Percentiles rank a stretch among this genome's conserved stretches.
Evolutionary conservation across 306 rosid genomes (phyloP).

Genomic region (Pyrus pyrifolia): DNA sequence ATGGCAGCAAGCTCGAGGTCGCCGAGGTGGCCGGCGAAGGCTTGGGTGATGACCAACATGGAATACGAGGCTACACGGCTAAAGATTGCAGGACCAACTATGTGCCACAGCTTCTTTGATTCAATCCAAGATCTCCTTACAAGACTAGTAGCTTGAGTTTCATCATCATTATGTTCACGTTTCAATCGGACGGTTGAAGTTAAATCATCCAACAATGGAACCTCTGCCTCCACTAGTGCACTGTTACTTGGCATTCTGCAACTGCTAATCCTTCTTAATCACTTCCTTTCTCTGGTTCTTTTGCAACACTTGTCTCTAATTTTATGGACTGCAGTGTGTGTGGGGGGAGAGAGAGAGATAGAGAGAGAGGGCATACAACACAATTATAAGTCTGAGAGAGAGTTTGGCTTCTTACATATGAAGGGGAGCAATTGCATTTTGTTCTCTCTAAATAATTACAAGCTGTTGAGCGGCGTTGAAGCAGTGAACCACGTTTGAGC

Average conservation of each 20-base stretch:
- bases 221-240: slow-evolving; percentile 22
- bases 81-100: slow-evolving; percentile 66
- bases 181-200: background rate
- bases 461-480: background rate
- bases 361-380: background rate
- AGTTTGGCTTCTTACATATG: background rate
- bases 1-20: slow-evolving; percentile 65
- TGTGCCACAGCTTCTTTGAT: slow-evolving; percentile 73
- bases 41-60: slow-evolving; percentile 63
- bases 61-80: slow-evolving; percentile 46
- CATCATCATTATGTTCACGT: slow-evolving; percentile 13
- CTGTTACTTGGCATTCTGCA: background rate
- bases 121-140: slow-evolving; percentile 35
- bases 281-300: too few relatives aligned
- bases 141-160: slow-evolving; percentile 2
- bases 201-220: slow-evolving; percentile 26
- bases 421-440: background rate
- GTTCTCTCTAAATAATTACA: background rate
- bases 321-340: background rate
- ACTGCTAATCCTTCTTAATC: background rate
- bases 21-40: slow-evolving; percentile 74
- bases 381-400: background rate
- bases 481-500: background rate
- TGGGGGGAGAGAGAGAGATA: background rate
- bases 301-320: background rate